These are phyloP conservation scores for Psophocarpus tetragonolobus DNA, from an alignment of 306 rosid genomes.

Conservation along the genomic window DNA sequence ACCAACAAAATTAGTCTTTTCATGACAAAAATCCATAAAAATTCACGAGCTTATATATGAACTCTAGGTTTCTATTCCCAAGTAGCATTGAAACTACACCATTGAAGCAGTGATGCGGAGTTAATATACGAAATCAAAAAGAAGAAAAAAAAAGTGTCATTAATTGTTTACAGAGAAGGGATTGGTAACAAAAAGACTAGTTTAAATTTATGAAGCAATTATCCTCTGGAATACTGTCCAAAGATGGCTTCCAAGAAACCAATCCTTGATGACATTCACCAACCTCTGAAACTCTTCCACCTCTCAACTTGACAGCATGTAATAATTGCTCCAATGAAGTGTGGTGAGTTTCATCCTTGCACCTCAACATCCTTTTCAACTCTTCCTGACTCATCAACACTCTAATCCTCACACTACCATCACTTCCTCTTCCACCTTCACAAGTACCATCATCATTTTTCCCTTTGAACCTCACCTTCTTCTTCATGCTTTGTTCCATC, in stretches of 20 bases:
- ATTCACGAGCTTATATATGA: neutral
- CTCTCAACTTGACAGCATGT: constrained; percentile 50
- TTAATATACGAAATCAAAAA: constrained; percentile 27
- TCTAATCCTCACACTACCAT: constrained; percentile 66
- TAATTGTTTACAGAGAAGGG: neutral
- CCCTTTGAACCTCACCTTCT: constrained; percentile 35
- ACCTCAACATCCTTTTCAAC: constrained; percentile 58
- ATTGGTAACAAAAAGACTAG: neutral
- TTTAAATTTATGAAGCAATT: neutral
- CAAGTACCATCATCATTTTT: constrained; percentile 12
- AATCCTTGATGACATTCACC: constrained; percentile 27
- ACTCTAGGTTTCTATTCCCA: neutral
- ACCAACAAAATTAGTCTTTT: neutral
- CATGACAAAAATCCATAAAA: neutral
- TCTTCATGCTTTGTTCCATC: constrained; percentile 33
- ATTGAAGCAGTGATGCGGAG: constrained; percentile 38
- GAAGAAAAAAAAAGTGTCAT: neutral
- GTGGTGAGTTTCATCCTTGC: constrained; percentile 26
- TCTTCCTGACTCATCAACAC: constrained; percentile 74
- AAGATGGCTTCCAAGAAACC: constrained; percentile 57
- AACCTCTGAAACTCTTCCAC: constrained; percentile 46
- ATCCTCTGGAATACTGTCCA: constrained; percentile 72
- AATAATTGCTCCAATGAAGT: constrained; percentile 62
- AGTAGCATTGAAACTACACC: constrained; percentile 29
- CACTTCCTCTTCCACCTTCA: neutral